A percentile compares a stretch with the other conserved stretches of the same genome.
These are phyloP conservation scores for Penicillium sp. DNA, from an alignment of 2,329 filamentous ascomycete species.

Conservation along the genomic window DNA sequence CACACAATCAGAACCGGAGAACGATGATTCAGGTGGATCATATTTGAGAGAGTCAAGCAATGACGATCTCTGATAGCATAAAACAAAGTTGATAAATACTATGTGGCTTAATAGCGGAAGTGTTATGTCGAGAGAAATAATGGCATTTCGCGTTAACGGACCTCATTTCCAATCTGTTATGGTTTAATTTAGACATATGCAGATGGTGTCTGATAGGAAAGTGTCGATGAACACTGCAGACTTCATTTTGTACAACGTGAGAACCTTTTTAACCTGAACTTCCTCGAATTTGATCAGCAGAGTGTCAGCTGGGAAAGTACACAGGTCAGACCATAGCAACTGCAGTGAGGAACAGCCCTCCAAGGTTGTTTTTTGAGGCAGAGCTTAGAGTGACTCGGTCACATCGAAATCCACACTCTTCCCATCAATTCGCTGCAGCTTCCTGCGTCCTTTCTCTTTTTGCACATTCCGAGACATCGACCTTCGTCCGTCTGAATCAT, in stretches of 20 bases:
- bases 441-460: neutral
- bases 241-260: neutral
- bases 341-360: neutral
- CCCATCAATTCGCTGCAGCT: neutral
- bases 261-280: neutral
- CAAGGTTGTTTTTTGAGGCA: neutral
- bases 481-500: neutral
- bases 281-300: neutral
- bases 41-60: neutral
- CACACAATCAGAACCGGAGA: conserved; percentile 3
- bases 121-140: neutral
- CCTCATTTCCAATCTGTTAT: neutral
- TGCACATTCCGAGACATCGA: neutral
- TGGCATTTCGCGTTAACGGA: neutral
- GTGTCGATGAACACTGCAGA: neutral
- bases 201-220: neutral
- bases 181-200: neutral
- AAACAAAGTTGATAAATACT: neutral
- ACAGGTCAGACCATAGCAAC: neutral
- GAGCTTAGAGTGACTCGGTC: neutral
- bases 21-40: neutral
- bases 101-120: neutral
- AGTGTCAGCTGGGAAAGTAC: neutral
- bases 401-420: neutral
- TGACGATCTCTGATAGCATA: neutral